These are phyloP conservation scores for Hypoxylon crocopeplum DNA, from an alignment of 495 filamentous ascomycete species.

Conservation along the genomic window DNA sequence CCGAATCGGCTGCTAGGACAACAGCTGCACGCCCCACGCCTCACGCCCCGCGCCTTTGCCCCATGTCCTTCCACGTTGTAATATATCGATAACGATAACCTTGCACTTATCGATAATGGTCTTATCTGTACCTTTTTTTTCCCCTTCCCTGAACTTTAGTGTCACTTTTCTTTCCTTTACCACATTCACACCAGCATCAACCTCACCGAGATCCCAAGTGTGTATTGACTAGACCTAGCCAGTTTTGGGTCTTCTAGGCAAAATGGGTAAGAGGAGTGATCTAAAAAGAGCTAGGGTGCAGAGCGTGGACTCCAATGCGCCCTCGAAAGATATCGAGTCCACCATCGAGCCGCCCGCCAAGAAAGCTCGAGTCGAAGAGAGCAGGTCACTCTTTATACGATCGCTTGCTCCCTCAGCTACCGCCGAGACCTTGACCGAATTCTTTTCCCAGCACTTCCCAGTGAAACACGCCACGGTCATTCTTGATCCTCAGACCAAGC, in stretches of 20 bases:
- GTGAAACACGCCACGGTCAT: slow-evolving; percentile 94
- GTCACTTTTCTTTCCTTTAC: not conserved
- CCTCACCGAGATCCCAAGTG: too few species aligned
- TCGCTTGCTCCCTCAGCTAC: slow-evolving; percentile 79
- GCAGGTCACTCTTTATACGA: slow-evolving; percentile 86
- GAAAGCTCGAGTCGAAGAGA: slow-evolving; percentile 54
- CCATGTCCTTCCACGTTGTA: too few species aligned
- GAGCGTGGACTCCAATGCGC: slow-evolving; percentile 34
- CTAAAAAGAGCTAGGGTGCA: slow-evolving; percentile 43
- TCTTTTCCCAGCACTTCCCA: slow-evolving; percentile 93
- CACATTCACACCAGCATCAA: too few species aligned
- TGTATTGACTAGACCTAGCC: not conserved
- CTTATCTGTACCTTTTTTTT: not conserved
- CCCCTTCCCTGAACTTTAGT: not conserved
- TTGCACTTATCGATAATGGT: not conserved
- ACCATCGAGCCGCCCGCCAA: slow-evolving; percentile 46
- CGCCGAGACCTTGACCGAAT: slow-evolving; percentile 79
- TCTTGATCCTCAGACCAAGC: slow-evolving; percentile 77
- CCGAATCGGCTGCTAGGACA: slow-evolving; percentile 32
- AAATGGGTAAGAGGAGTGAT: slow-evolving; percentile 44
- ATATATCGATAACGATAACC: too few species aligned
- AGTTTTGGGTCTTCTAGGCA: slow-evolving; percentile 1
- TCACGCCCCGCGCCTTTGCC: too few species aligned
- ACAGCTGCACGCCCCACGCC: too few species aligned
- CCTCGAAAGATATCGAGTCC: slow-evolving; percentile 23